Conservation (phyloP, 2,329 filamentous ascomycete species). For the Neofusicoccum sp. region DNA sequence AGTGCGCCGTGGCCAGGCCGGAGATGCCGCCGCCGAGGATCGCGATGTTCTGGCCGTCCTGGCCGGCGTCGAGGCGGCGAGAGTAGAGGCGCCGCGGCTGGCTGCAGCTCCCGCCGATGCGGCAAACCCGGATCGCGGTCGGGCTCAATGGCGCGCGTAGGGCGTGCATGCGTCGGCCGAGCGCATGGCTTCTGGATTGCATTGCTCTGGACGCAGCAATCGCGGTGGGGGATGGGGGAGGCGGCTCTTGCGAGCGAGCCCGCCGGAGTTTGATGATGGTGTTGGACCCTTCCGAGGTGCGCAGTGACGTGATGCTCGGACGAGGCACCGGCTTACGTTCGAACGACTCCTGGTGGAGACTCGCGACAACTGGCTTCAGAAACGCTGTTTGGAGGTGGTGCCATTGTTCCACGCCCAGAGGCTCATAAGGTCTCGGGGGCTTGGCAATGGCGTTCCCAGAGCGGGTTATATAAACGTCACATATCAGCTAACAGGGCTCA, state of each 20-base stretch:
- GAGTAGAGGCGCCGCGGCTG: conserved; percentile 28
- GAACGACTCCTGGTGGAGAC: background rate
- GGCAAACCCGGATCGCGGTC: background rate
- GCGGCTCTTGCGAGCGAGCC: conserved; percentile 11
- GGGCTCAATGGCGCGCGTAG: conserved; percentile 3
- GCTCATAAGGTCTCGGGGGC: background rate
- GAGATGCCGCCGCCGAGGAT: conserved; percentile 54
- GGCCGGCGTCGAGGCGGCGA: conserved; percentile 24
- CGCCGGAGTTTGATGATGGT: conserved; percentile 7
- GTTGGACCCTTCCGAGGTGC: conserved; percentile 7
- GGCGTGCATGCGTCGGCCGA: conserved; percentile 21
- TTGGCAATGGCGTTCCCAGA: background rate
- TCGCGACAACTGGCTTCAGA: background rate
- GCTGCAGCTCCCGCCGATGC: background rate
- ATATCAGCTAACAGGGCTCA: background rate
- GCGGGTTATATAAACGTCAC: background rate
- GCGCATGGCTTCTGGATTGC: conserved; percentile 36
- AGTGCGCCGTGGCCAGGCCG: conserved; percentile 60
- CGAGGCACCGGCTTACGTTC: background rate
- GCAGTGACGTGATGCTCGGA: conserved; percentile 14
- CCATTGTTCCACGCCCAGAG: background rate
- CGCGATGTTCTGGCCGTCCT: conserved; percentile 39
- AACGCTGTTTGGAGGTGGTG: background rate
- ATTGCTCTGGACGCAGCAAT: conserved; percentile 32
- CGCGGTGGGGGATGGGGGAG: conserved; percentile 19